Evolutionary conservation across 2,329 filamentous ascomycete species (phyloP), one percentile per base, ranked within the genome.

Genomic region (Cyanodermella asteris): DNA sequence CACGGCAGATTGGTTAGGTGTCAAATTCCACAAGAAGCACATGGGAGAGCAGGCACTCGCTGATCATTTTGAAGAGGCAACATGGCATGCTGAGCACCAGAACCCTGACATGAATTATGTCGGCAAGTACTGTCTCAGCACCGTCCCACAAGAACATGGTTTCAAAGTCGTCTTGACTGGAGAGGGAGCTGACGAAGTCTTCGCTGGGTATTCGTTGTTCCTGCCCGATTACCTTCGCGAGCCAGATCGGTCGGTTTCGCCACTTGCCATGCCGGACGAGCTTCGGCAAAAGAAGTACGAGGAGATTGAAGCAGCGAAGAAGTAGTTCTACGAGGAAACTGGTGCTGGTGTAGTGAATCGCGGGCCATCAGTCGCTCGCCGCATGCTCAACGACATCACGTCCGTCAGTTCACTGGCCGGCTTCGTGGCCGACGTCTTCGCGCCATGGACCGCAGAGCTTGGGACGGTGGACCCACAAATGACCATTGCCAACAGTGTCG

Each of bases 81-180:
- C 48, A 6, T 59, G 47, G 45, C 47, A 55, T 30, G 46, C 44
- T 27, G 56, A 61, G 35, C 41, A 48, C 22, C 49, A 50, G 11
- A 44, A 50, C n/a, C 40, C 47, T 3, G 60, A 66, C 35, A 47
- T 66, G 16, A 63, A 64, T 35, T 52, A 43, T 14, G 49, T 65
- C 10, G 59, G 51, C 14, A 61, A 61, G 31, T 56, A 51, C 30
- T 49, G 50, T n/a, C 45, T 66, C 3, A 57, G 57, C 1, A 47
- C 49, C 15, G 34, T 56, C 1, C 48, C 55, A 1, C 48, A 42
- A 8, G 43, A 55, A 19, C 40, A 49, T 7, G 59, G 59, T 6
- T 49, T 57, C 37, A 61, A 61, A 29, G 61, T 64, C 4, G 53
- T 67, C 3, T 41, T 67, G 4, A 63, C 59, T 0, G 51, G 53